A percentile compares a stretch with the other conserved stretches of the same genome.
Conservation (phyloP, 2,329 filamentous ascomycete species). For the Claviceps sp. region DNA sequence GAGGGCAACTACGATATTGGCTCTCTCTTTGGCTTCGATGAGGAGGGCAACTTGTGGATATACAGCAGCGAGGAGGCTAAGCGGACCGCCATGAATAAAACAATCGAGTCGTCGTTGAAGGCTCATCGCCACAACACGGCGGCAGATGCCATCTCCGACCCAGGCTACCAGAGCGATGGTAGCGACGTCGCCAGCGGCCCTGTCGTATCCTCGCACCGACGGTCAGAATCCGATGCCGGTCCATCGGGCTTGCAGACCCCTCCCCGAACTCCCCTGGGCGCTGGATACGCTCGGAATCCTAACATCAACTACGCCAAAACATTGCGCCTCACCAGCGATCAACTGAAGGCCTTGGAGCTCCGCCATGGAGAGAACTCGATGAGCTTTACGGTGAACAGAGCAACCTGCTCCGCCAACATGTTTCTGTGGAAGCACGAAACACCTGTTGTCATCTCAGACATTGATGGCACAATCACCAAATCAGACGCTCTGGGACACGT, state of each 20-base stretch:
- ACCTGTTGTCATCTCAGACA: slow-evolving; percentile 94
- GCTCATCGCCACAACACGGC: slow-evolving; percentile 36
- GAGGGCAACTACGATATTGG: slow-evolving; percentile 95
- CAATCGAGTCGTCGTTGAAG: slow-evolving; percentile 36
- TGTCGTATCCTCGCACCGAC: slow-evolving; percentile 36
- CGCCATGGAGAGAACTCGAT: slow-evolving; percentile 82
- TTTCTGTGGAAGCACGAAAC: slow-evolving; percentile 86
- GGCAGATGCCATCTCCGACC: slow-evolving; percentile 79
- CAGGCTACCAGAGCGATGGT: slow-evolving; percentile 89
- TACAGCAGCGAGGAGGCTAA: slow-evolving; percentile 97
- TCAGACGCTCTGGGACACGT: slow-evolving; percentile 91
- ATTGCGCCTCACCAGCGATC: slow-evolving; percentile 83
- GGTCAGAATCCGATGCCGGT: slow-evolving; percentile 54
- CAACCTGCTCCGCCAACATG: slow-evolving; percentile 84
- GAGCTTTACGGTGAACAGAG: slow-evolving; percentile 92
- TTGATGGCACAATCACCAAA: slow-evolving; percentile 97
- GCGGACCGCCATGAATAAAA: slow-evolving; percentile 63
- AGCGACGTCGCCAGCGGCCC: slow-evolving; percentile 43
- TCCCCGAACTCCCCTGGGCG: slow-evolving; percentile 55
- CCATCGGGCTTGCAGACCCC: slow-evolving; percentile 45
- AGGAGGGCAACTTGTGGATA: slow-evolving; percentile 97
- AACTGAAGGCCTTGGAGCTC: slow-evolving; percentile 73
- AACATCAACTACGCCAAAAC: slow-evolving; percentile 94
- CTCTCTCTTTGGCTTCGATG: slow-evolving; percentile 85
- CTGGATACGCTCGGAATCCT: slow-evolving; percentile 51